These are phyloP conservation scores for Sungouiozyma ichnusensis DNA, from an alignment of 805 yeast genomes.

Conservation along the genomic window DNA sequence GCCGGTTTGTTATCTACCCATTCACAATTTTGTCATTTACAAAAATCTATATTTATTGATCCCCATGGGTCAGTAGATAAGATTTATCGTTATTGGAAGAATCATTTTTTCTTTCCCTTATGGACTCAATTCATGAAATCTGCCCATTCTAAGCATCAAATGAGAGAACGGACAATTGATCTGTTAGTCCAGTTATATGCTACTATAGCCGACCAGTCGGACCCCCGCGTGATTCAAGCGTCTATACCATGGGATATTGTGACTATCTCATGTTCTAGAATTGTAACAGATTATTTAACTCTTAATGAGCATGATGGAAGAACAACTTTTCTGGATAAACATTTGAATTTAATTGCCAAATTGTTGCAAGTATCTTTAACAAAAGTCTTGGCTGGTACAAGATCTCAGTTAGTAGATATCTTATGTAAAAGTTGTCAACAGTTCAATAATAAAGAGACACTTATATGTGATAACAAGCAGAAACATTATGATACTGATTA, in stretches of 20 bases:
- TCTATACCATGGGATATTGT: constrained; percentile 12
- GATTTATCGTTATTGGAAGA: constrained; percentile 16
- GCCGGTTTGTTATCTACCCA: constrained; percentile 18
- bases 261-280: constrained; percentile 7
- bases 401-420: constrained; percentile 5
- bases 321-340: constrained; percentile 5
- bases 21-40: constrained; percentile 10
- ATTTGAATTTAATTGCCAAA: constrained; percentile 17
- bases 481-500: constrained; percentile 6
- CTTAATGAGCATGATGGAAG: constrained; percentile 1
- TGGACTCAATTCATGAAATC: constrained; percentile 8
- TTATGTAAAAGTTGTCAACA: constrained; percentile 7
- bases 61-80: constrained; percentile 11
- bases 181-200: constrained; percentile 8
- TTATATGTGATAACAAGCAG: constrained; percentile 6
- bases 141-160: not conserved
- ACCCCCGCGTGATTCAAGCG: not conserved
- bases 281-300: constrained; percentile 8
- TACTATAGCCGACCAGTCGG: constrained; percentile 6
- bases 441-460: constrained; percentile 9
- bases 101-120: constrained; percentile 14
- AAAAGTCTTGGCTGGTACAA: not conserved
- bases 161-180: not conserved
- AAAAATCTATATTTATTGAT: constrained; percentile 16
- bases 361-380: constrained; percentile 12